A percentile compares a stretch with the other conserved stretches of the same genome.
Conservation (phyloP, 2,329 filamentous ascomycete genomes). For the Drechslera avenae region DNA sequence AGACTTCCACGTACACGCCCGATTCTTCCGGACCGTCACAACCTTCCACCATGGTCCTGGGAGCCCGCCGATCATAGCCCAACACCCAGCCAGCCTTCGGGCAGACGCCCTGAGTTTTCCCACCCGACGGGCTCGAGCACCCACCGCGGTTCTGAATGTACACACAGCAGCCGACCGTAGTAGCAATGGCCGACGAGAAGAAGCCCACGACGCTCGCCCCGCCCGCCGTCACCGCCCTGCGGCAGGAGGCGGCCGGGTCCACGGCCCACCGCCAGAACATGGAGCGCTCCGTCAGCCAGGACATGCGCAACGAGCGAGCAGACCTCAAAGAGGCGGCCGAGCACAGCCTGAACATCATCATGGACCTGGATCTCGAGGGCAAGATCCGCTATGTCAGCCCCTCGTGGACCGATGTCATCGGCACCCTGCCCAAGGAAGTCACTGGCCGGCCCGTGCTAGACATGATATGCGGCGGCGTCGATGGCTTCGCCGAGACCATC, state of each 20-base stretch:
- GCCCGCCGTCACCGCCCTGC: conserved; percentile 52
- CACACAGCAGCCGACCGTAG: conserved; percentile 18
- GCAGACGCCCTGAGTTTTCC: conserved; percentile 28
- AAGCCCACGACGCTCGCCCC: conserved; percentile 46
- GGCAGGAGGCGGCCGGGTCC: conserved; percentile 45
- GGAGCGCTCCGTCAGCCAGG: conserved; percentile 74
- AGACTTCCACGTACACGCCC: conserved; percentile 9
- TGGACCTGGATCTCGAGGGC: conserved; percentile 90
- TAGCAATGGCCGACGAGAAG: conserved; percentile 34
- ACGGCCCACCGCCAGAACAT: conserved; percentile 49
- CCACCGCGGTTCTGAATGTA: conserved; percentile 14
- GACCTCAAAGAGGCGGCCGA: conserved; percentile 95
- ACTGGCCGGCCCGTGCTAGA: conserved; percentile 79
- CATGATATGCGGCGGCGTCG: conserved; percentile 78
- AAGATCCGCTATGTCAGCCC: conserved; percentile 95
- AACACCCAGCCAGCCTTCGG: conserved; percentile 36
- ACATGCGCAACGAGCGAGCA: conserved; percentile 91
- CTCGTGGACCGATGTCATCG: conserved; percentile 92
- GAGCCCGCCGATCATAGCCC: conserved; percentile 37
- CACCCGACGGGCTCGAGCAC: conserved; percentile 17
- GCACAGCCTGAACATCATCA: conserved; percentile 93
- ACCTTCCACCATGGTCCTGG: conserved; percentile 42
- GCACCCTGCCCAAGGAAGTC: conserved; percentile 73
- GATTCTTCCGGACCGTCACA: conserved; percentile 8
- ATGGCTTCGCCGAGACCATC: conserved; percentile 79